phyloP scores from a whole-genome alignment of 495 filamentous ascomycete genomes.

The Aspergillus taichungensis region DNA sequence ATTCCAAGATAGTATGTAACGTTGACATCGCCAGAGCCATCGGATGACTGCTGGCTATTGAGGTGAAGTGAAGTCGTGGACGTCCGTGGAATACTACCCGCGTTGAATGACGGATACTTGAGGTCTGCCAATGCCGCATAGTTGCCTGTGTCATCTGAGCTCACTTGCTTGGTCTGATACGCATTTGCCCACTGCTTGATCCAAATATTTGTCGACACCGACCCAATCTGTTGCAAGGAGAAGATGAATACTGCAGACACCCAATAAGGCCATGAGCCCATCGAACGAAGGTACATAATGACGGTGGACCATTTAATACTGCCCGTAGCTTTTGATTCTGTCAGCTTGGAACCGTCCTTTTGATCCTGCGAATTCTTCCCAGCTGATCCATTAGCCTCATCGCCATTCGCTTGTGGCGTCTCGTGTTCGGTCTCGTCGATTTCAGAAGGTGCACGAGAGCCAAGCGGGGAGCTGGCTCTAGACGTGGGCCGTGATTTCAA shows the following conservation, averaged over 20 bases:
- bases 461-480: conserved; percentile 51
- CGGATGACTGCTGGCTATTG: conserved; percentile 11
- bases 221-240: conserved; percentile 67
- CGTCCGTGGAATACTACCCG: conserved; percentile 29
- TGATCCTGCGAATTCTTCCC: conserved; percentile 36
- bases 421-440: conserved; percentile 23
- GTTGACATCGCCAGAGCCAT: conserved; percentile 51
- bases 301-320: conserved; percentile 82
- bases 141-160: conserved; percentile 20
- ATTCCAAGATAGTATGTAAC: conserved; percentile 74
- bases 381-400: conserved; percentile 27
- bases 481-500: conserved; percentile 64
- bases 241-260: conserved; percentile 63
- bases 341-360: conserved; percentile 42
- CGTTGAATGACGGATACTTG: conserved; percentile 34
- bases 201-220: conserved; percentile 85
- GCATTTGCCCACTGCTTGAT: conserved; percentile 81
- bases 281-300: conserved; percentile 71
- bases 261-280: conserved; percentile 98
- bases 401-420: conserved; percentile 17
- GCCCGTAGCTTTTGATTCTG: conserved; percentile 71
- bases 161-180: conserved; percentile 32
- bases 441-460: conserved; percentile 65
- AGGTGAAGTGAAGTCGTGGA: conserved; percentile 22
- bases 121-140: conserved; percentile 34